phyloP scores from a whole-genome alignment of 495 filamentous ascomycete genomes.

The Penicillium simplicissimum region DNA sequence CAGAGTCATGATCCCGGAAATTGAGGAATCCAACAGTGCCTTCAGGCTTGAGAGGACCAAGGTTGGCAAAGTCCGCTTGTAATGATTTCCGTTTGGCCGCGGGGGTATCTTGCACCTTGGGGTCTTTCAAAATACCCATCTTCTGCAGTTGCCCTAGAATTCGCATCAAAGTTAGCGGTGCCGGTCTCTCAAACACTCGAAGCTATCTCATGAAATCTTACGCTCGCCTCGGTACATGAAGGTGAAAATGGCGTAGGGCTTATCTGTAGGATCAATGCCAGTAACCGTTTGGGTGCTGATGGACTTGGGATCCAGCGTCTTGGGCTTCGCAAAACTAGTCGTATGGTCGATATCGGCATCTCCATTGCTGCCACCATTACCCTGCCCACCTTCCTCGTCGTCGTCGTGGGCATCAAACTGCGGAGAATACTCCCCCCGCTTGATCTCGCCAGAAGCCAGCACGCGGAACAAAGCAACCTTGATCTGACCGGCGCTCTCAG shows the following conservation, averaged over 20 bases:
- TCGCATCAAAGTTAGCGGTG: conserved; percentile 26
- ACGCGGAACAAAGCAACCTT: conserved; percentile 97
- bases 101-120: conserved; percentile 59
- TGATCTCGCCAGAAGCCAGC: conserved; percentile 93
- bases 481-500: conserved; percentile 95
- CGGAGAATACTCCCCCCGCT: conserved; percentile 94
- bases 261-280: conserved; percentile 93
- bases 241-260: conserved; percentile 94
- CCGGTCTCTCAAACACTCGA: conserved; percentile 5
- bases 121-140: conserved; percentile 77
- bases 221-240: conserved; percentile 97
- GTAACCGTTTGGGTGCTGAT: conserved; percentile 99
- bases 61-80: conserved; percentile 77
- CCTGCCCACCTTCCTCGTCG: conserved; percentile 65
- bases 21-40: conserved; percentile 87
- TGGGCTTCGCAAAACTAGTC: conserved; percentile 97
- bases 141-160: conserved; percentile 81
- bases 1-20: conserved; percentile 73
- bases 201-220: conserved; percentile 49
- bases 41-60: conserved; percentile 78
- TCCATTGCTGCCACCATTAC: conserved; percentile 40
- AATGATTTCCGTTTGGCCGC: conserved; percentile 71
- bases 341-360: conserved; percentile 89
- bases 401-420: conserved; percentile 98
- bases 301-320: conserved; percentile 91